Evolutionary conservation across 2,329 filamentous ascomycete species (phyloP).

Genomic region (Fusarium beomiforme): DNA sequence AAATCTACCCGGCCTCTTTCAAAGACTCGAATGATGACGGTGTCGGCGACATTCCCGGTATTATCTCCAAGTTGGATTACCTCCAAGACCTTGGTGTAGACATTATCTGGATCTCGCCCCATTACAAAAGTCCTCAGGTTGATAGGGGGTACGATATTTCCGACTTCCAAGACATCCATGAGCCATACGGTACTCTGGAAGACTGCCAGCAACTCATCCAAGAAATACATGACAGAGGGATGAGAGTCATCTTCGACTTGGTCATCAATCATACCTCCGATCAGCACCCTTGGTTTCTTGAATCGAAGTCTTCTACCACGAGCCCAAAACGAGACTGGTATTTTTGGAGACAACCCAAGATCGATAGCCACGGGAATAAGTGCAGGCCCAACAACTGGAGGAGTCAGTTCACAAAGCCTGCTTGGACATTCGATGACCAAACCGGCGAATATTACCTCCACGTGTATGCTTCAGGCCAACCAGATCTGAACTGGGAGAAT

Average conservation of each 20-base stretch:
- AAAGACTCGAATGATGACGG: constrained; percentile 64
- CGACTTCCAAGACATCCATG: constrained; percentile 34
- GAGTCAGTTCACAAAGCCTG: constrained; percentile 68
- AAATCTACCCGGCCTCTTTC: constrained; percentile 67
- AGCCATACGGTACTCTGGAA: constrained; percentile 30
- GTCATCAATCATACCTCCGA: constrained; percentile 36
- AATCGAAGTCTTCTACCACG: constrained; percentile 21
- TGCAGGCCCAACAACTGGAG: constrained; percentile 81
- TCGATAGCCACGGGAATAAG: constrained; percentile 64
- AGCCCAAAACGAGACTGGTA: constrained; percentile 66
- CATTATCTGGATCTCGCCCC: constrained; percentile 33
- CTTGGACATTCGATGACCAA: constrained; percentile 76
- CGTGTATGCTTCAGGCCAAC: constrained; percentile 79
- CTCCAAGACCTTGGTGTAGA: constrained; percentile 20
- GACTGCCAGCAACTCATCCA: constrained; percentile 30
- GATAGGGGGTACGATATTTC: constrained; percentile 38
- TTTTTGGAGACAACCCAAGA: constrained; percentile 63
- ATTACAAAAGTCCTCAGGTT: constrained; percentile 34
- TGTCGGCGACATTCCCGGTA: constrained; percentile 61
- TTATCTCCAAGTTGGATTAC: constrained; percentile 63
- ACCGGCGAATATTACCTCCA: constrained; percentile 81
- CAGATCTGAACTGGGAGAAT: constrained; percentile 87
- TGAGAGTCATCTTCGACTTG: constrained; percentile 31
- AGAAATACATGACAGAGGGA: constrained; percentile 23
- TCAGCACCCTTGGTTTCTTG: constrained; percentile 32